These are phyloP conservation scores for Monosporascus sp. DNA, from an alignment of 2,329 filamentous ascomycete genomes.

Conservation along the genomic window DNA sequence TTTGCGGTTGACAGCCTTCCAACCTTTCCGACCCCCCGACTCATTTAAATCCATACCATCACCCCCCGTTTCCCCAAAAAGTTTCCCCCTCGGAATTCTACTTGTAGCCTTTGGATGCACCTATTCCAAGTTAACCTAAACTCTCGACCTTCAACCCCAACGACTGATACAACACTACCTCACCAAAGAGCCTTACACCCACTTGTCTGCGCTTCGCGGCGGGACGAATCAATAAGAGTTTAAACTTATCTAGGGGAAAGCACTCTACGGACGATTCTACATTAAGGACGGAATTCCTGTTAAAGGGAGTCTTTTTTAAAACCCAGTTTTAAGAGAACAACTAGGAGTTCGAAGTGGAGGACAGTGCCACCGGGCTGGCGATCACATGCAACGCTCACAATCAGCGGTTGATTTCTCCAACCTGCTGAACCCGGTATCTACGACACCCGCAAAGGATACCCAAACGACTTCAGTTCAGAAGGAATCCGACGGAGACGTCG, in stretches of 20 bases:
- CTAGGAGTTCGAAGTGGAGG: constrained; percentile 10
- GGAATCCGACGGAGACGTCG: constrained; percentile 31
- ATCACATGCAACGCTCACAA: constrained; percentile 71
- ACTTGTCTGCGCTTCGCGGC: not conserved
- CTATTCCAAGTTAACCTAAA: constrained; percentile 1
- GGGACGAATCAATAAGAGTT: not conserved
- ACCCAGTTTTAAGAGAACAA: not conserved
- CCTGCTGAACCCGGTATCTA: constrained; percentile 62
- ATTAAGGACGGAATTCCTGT: too few species aligned
- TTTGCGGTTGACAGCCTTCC: constrained; percentile 8
- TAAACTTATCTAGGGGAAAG: not conserved
- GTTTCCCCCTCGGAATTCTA: constrained; percentile 26
- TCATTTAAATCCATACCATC: constrained; percentile 31
- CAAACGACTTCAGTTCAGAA: constrained; percentile 23
- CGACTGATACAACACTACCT: constrained; percentile 4
- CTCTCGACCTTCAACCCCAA: constrained; percentile 3
- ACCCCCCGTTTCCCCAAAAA: constrained; percentile 26
- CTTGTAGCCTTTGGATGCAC: constrained; percentile 18
- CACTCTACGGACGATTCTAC: not conserved
- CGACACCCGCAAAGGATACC: constrained; percentile 25
- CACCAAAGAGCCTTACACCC: not conserved
- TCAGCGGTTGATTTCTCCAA: constrained; percentile 71
- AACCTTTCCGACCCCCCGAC: constrained; percentile 13
- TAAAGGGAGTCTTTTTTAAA: too few species aligned
- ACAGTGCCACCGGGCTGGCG: constrained; percentile 30